A percentile compares a stretch with the other conserved stretches of the same genome.
Evolutionary conservation across 805 yeast genomes (phyloP).

Genomic region (Wickerhamomyces strasburgensis): DNA sequence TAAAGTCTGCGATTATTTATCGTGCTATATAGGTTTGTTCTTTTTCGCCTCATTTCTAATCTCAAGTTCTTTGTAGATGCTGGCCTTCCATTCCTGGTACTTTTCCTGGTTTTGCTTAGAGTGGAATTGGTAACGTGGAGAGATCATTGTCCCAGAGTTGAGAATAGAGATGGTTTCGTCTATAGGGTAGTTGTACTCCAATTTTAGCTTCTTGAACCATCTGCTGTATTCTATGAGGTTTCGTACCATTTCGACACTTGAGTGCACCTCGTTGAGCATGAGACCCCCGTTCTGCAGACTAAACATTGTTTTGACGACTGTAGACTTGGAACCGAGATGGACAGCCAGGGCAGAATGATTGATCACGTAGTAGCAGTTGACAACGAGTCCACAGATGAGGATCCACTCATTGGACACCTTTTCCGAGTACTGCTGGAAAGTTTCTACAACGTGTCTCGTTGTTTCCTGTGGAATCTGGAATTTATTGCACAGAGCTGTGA

Average conservation of each 20-base stretch:
- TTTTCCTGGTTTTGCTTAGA: not conserved
- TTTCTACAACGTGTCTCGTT: constrained; percentile 44
- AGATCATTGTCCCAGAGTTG: constrained; percentile 33
- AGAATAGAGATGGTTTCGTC: constrained; percentile 17
- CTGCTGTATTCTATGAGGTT: constrained; percentile 50
- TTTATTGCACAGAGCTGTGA: constrained; percentile 51
- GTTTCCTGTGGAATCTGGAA: constrained; percentile 55
- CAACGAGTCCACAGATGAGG: constrained; percentile 59
- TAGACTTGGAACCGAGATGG: constrained; percentile 45
- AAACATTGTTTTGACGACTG: constrained; percentile 47
- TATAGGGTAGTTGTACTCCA: constrained; percentile 31
- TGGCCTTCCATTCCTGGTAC: constrained; percentile 5
- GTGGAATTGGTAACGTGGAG: constrained; percentile 23
- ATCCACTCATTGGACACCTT: constrained; percentile 65
- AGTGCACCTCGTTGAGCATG: constrained; percentile 42
- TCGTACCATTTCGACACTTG: constrained; percentile 50
- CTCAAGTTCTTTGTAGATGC: not conserved
- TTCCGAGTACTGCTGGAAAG: constrained; percentile 44
- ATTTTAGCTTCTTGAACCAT: constrained; percentile 58
- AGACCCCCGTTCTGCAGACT: constrained; percentile 50
- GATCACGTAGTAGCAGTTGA: constrained; percentile 52
- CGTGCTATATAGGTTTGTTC: not conserved
- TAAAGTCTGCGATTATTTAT: no score
- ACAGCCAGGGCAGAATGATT: constrained; percentile 41
- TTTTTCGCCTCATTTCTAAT: not conserved